Conservation (phyloP, 148 eudicot genomes). For the Vaccinium vitisidaea region DNA sequence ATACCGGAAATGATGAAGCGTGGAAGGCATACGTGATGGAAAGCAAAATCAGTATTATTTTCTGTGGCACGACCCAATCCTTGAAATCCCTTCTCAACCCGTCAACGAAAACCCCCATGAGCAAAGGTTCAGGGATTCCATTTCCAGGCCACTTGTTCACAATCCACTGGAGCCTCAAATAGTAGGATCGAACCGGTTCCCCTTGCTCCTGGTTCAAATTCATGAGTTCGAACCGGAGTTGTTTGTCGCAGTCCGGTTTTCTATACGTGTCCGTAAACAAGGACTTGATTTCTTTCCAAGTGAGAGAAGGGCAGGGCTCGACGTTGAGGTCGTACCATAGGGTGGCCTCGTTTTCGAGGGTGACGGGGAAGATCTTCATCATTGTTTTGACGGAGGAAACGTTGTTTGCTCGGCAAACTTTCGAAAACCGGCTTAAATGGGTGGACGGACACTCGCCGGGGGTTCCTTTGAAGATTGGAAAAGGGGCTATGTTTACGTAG, state of each 20-base stretch:
- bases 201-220: constrained; percentile 4
- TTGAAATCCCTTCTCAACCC: constrained; percentile 18
- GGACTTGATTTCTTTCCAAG: constrained; percentile 28
- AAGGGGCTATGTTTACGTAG: constrained; percentile 22
- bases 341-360: constrained; percentile 30
- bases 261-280: constrained; percentile 26
- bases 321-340: constrained; percentile 37
- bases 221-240: constrained; percentile 2
- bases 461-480: constrained; percentile 20
- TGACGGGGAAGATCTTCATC: constrained; percentile 30
- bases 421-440: constrained; percentile 28
- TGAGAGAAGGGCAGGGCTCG: constrained; percentile 28
- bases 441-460: constrained; percentile 18
- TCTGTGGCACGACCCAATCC: constrained; percentile 19
- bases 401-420: constrained; percentile 27
- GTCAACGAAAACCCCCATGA: constrained; percentile 18
- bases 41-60: no score
- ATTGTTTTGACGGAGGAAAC: constrained; percentile 11
- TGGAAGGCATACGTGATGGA: no score
- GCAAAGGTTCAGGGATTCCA: constrained; percentile 6
- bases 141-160: constrained; percentile 18
- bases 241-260: background rate
- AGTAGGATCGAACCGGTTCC: constrained; percentile 25
- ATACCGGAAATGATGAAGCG: no score
- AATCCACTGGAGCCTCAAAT: constrained; percentile 25